These are phyloP conservation scores for Xylaria castorea DNA, from an alignment of 495 filamentous ascomycete genomes.

Conservation along the genomic window DNA sequence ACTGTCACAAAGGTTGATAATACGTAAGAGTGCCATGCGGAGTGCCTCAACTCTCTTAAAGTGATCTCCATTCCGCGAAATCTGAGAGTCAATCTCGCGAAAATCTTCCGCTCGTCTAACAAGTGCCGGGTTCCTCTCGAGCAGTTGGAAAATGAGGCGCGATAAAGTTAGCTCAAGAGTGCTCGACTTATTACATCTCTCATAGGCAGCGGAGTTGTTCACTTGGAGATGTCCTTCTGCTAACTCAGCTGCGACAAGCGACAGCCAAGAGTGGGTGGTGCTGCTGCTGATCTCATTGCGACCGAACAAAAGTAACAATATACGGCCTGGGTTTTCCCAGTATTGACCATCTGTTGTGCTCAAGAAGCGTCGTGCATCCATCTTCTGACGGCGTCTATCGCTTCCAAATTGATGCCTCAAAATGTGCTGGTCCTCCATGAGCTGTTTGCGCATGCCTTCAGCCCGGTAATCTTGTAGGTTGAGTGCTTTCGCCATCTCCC, in stretches of 20 bases:
- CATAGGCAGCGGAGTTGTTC: background rate
- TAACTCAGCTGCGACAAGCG: background rate
- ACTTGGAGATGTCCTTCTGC: background rate
- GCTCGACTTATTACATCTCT: background rate
- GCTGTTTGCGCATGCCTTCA: background rate
- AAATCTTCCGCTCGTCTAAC: background rate
- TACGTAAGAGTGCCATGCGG: background rate
- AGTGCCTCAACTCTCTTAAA: background rate
- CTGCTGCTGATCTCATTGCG: slow-evolving; percentile 12
- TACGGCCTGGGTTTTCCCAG: background rate
- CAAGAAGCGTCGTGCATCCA: slow-evolving; percentile 7
- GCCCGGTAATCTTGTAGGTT: background rate
- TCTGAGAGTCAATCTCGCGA: slow-evolving; percentile 10
- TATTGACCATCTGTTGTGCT: background rate
- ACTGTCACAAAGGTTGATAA: background rate
- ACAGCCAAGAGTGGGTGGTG: background rate
- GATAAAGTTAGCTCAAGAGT: slow-evolving; percentile 15
- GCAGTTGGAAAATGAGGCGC: slow-evolving; percentile 5
- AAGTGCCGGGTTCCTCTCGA: slow-evolving; percentile 6
- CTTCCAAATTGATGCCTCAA: background rate
- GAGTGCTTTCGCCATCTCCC: background rate
- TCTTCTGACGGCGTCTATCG: slow-evolving; percentile 12
- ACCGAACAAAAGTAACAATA: slow-evolving; percentile 1
- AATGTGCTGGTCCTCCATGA: background rate
- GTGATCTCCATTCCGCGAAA: background rate